phyloP scores from a whole-genome alignment of 768 basidiomycete species.

The Mycena alexandri region DNA sequence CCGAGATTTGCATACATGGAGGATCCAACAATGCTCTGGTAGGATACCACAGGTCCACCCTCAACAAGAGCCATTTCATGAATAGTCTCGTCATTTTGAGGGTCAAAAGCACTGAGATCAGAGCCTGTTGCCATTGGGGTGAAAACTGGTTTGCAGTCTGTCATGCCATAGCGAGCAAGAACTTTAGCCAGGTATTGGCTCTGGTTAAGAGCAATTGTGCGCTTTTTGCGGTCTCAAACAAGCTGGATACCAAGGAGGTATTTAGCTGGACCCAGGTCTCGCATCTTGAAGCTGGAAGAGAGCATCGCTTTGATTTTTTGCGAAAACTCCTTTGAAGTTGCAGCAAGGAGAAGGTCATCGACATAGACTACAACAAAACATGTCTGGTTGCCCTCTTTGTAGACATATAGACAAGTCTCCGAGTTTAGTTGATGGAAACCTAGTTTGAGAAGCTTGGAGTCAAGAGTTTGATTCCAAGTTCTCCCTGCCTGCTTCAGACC shows the following conservation, averaged over 20 bases:
- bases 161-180: background rate
- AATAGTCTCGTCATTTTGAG: no score
- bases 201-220: constrained; percentile 4
- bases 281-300: background rate
- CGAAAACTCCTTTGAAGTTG: background rate
- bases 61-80: no score
- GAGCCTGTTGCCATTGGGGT: background rate
- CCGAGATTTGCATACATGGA: background rate
- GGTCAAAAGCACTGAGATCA: no score
- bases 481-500: constrained; percentile 12
- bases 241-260: background rate
- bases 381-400: background rate
- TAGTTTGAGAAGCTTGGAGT: no score
- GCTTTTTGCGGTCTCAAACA: background rate
- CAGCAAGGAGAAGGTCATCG: constrained; percentile 5
- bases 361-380: constrained; percentile 12
- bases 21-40: no score
- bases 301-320: background rate
- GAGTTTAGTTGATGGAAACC: no score
- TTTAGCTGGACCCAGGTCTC: constrained; percentile 2
- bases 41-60: no score
- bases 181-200: background rate
- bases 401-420: no score
- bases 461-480: constrained; percentile 6
- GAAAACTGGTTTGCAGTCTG: background rate